Evolutionary conservation across 306 rosid species (phyloP), one percentile per base, ranked within the genome.

Genomic region (Glycine latifolia): DNA sequence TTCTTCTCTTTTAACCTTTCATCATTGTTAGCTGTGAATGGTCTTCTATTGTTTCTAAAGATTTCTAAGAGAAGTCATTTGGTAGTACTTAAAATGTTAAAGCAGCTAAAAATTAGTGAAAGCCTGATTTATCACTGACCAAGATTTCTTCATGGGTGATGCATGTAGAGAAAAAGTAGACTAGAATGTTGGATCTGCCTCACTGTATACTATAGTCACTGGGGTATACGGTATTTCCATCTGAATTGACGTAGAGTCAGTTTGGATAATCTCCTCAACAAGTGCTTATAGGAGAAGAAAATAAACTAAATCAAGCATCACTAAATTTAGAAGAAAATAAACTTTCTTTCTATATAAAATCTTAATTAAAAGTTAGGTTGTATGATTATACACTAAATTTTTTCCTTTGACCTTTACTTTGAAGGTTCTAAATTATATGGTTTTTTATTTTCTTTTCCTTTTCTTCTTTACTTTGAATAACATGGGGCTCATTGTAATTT

Each of bases 1-100:
- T 53, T 58, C 70, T 79, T 43, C 47, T 12, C 0, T 67, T 73
- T 44, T 82, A 59, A 73, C 63, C 54, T 60, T 83, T 17, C 52
- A 39, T 71, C 2, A 1, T 49, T 48, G 47, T 58, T 63, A 26
- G 26, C 1, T 50, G 39, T 1, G 26, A 46, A 41, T 71, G 66
- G 8, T 31, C 44, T 76, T 76, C 10, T 52, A 14, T 74, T 10
- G 33, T 46, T n/a, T 65, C 33, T 65, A 59, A 31, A 71, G 73
- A 44, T 41, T 9, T 73, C 26, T 60, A 11, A 31, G 52, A 79
- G 9, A 73, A 48, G 7, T 54, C 71, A 48, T 71, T 56, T 71
- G 50, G 61, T 53, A 11, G 43, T 56, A 66, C 49, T 76, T 7
- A 52, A 72, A 77, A 73, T 56, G 37, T 58, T 56, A 46, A 79